Conservation (phyloP, 306 rosid genomes). For the Corylus avellana region DNA sequence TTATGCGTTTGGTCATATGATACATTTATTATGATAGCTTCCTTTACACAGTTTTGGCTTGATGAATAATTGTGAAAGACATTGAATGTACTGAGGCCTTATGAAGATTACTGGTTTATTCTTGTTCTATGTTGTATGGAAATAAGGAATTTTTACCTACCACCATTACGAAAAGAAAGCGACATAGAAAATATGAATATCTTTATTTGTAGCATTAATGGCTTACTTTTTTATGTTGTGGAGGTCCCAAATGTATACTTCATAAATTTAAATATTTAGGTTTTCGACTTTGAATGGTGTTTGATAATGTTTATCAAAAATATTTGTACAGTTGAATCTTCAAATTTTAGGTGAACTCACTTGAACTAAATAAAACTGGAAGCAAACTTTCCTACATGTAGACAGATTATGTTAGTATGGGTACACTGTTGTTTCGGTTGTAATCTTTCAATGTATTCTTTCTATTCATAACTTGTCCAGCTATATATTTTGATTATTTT, state of each 20-base stretch:
- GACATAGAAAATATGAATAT: background rate
- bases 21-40: slow-evolving; percentile 12
- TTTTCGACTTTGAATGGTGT: background rate
- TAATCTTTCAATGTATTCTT: background rate
- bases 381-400: background rate
- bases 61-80: background rate
- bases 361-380: background rate
- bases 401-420: background rate
- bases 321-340: background rate
- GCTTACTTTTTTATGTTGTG: background rate
- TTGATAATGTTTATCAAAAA: background rate
- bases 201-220: background rate
- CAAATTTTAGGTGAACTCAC: background rate
- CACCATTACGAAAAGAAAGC: background rate
- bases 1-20: slow-evolving; percentile 12
- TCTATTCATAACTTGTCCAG: background rate
- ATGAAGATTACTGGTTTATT: background rate
- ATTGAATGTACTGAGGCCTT: background rate
- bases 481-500: background rate
- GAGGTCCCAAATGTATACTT: background rate
- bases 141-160: background rate
- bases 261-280: background rate
- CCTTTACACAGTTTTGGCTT: background rate
- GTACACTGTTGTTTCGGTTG: background rate
- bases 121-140: background rate